A percentile compares a stretch with the other conserved stretches of the same genome.
Evolutionary conservation across 1,139 yeast genomes (phyloP).

Genomic region (Meyerozyma carpophila): DNA sequence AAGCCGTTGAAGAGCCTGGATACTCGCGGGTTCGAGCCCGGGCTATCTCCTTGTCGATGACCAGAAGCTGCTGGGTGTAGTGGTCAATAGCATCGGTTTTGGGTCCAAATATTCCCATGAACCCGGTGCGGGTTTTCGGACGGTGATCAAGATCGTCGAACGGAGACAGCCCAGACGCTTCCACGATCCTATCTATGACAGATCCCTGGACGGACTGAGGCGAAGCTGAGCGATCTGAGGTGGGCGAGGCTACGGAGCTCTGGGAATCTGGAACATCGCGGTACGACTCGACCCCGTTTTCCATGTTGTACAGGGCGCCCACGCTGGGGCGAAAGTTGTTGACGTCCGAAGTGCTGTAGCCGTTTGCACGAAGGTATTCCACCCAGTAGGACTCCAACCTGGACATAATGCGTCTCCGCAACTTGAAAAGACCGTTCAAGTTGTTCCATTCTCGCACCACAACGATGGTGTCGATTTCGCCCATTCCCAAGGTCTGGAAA

Average conservation of each 20-base stretch:
- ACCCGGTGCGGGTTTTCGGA: slow-evolving; percentile 49
- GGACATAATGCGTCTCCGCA: slow-evolving; percentile 48
- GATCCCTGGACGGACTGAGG: slow-evolving; percentile 7
- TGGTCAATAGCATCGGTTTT: slow-evolving; percentile 62
- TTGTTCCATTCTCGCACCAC: slow-evolving; percentile 84
- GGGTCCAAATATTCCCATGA: slow-evolving; percentile 49
- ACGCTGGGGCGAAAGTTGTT: slow-evolving; percentile 16
- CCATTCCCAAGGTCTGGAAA: slow-evolving; percentile 73
- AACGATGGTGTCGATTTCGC: slow-evolving; percentile 69
- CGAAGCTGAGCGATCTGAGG: slow-evolving; percentile 2
- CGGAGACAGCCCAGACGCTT: background rate
- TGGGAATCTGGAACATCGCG: slow-evolving; percentile 9
- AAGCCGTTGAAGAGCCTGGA: slow-evolving; percentile 66
- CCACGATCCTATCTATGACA: background rate
- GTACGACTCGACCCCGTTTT: slow-evolving; percentile 6
- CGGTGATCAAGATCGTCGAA: slow-evolving; percentile 17
- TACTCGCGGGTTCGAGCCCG: slow-evolving; percentile 57
- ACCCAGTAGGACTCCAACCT: slow-evolving; percentile 75
- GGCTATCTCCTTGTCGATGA: slow-evolving; percentile 52
- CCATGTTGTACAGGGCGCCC: slow-evolving; percentile 24
- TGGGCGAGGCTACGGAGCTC: slow-evolving; percentile 10
- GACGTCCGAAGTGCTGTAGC: slow-evolving; percentile 15
- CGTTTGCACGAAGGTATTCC: slow-evolving; percentile 49
- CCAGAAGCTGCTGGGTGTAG: slow-evolving; percentile 50
- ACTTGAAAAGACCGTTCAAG: slow-evolving; percentile 58